Conservation (phyloP, 331 rosid genomes). For the Rhamnella rubrinervis region DNA sequence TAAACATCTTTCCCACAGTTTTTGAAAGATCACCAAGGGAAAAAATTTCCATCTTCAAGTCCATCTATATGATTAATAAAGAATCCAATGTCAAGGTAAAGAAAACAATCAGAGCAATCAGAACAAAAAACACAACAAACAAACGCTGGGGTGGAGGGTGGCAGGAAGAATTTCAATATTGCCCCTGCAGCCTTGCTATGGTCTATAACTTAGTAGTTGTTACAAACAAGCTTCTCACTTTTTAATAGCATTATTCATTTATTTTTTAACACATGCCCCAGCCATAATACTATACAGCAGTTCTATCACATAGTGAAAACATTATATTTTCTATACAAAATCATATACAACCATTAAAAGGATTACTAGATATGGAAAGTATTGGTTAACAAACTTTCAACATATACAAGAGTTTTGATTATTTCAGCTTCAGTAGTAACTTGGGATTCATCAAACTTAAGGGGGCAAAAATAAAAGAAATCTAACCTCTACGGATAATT, state of each 20-base stretch:
- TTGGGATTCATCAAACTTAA: not conserved
- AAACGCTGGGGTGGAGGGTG: not conserved
- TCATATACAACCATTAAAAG: not conserved
- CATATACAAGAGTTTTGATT: not conserved
- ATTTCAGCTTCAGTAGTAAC: constrained; percentile 4
- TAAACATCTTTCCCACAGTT: constrained; percentile 76
- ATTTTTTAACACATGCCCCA: not conserved
- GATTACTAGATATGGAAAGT: not conserved
- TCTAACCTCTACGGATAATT: not conserved
- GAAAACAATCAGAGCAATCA: constrained; percentile 23
- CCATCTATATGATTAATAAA: constrained; percentile 70
- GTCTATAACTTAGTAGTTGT: not conserved
- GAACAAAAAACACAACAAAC: constrained; percentile 5
- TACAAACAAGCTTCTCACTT: not conserved
- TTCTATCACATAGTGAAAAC: not conserved
- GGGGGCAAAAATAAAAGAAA: constrained; percentile 9
- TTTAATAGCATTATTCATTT: not conserved
- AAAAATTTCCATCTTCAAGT: constrained; percentile 93
- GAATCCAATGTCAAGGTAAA: constrained; percentile 25
- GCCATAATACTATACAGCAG: not conserved
- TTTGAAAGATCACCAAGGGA: constrained; percentile 91
- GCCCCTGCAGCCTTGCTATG: not conserved
- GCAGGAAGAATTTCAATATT: not conserved
- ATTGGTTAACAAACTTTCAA: not conserved
- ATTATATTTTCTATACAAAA: not conserved